Conservation (phyloP, 2,329 filamentous ascomycete genomes). For the Monilinia polystroma region DNA sequence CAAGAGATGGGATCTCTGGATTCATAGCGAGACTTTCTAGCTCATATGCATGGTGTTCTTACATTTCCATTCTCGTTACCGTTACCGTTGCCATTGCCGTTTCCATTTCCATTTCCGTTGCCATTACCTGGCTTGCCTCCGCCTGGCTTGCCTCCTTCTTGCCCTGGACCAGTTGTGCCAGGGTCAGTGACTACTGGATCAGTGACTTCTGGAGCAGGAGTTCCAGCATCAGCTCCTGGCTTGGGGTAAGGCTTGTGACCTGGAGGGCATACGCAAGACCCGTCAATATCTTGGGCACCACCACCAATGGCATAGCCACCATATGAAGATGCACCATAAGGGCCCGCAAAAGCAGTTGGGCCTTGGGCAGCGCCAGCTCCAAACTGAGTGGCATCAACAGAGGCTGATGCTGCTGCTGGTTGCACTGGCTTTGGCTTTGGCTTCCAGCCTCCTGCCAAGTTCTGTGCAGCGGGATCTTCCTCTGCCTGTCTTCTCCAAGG, state of each 20-base stretch:
- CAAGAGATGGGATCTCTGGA: background rate
- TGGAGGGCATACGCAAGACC: slow-evolving; percentile 6
- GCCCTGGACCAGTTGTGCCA: background rate
- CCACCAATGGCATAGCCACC: slow-evolving; percentile 1
- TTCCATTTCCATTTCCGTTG: background rate
- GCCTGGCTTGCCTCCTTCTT: background rate
- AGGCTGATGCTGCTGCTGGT: background rate
- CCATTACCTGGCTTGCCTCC: background rate
- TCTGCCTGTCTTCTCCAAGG: background rate
- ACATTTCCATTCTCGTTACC: slow-evolving; percentile 4
- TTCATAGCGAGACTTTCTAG: background rate
- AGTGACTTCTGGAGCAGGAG: background rate
- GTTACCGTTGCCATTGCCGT: background rate
- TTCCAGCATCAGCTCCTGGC: background rate
- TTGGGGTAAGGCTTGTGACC: slow-evolving; percentile 5
- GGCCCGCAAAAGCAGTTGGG: background rate
- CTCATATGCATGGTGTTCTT: background rate
- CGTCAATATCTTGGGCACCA: slow-evolving; percentile 9
- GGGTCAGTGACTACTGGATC: background rate
- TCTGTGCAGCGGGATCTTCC: background rate
- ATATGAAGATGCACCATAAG: background rate
- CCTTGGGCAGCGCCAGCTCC: background rate
- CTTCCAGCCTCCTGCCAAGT: background rate
- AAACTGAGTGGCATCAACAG: background rate
- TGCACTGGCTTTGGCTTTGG: background rate